Base-by-base conservation (phyloP, 2,329 filamentous ascomycete genomes). In the Pestalotiopsis sp. region DNA sequence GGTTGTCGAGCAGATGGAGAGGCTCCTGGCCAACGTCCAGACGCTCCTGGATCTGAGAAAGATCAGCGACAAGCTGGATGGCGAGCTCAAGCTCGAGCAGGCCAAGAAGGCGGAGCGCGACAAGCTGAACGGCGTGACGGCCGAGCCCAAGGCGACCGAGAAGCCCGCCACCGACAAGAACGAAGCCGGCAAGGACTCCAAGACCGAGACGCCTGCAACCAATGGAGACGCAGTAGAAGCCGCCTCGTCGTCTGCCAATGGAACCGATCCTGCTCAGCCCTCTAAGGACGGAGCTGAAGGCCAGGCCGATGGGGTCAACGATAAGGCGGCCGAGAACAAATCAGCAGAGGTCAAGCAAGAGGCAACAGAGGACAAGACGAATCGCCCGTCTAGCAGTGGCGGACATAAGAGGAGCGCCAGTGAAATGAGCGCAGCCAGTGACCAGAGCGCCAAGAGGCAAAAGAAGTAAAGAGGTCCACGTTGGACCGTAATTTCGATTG, bases 361-460 rank as follows among this genome's bases (percentile, higher is more conserved):
- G 68, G 68, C 41, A 56, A 61, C 64, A 27, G 68, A 66, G 45
- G 71, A 70, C 23, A 65, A 66, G 63, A 38, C 41, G 45, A 45
- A 67, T 12, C 75, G 80, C 59, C 81, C 81, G 2, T 78, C 76
- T 14, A 83, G 81, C 70, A 83, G 83, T 70, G 77, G 81, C 57
- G 78, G 77, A 0, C 91, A 92, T 72, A 97, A 97, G 83, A 88
- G 94, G 69, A 96, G 93, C 77, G 93, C 93, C 1, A 97, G 93
- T 78, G 93, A 94, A 40, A 79, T 97, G 66, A 95, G 93, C 78
- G 83, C 85, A 17, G 82, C 83, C 5, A 94, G 92, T 77, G 91
- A 93, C 69, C 89, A 88, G 80, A 88, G 85, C 72, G 75, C 80
- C 3, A 90, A 90, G 78, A 82, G 87, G 70, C 84, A 86, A 73